Evolutionary conservation across 176 grass and related monocot genomes (phyloP), one percentile per base, ranked within the genome.

Genomic region (Echinochloa phyllopogon): DNA sequence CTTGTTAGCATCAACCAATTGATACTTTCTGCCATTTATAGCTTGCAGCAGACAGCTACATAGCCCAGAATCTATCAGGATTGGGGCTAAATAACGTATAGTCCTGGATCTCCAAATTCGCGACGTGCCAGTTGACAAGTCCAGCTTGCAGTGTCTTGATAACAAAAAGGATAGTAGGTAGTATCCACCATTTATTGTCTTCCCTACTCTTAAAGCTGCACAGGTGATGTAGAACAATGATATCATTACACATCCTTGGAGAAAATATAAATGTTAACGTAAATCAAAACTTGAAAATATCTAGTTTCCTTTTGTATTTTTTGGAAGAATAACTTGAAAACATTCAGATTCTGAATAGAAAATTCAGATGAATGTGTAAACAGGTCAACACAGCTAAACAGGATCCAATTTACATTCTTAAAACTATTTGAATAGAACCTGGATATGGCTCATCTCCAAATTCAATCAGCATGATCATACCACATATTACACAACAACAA

Each of bases 11-110:
- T 48, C 37, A 82, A 56, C 24, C 33, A 62, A 47, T 55, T 44
- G 9, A 77, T 27, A 73, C 4, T 72, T 82, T 79, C 77, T n/a
- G 58, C 65, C 45, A 56, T 33, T 65, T 9, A 77, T 33, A 47
- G 48, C 24, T 44, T 74, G 66, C 12, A 37, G 16, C 43, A 16
- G 0, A 49, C 1, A 3, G 37, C 58, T 90, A 96, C 89, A 96
- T 96, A 44, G 93, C 68, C 96, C 96, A 98, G 75, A 98, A 98
- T 91, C 91, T 98, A 45, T 98, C 96, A 3, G 91, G 89, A 45
- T 98, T 86, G 29, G 74, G 64, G 77, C 91, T 98, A 84, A 91
- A 98, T 37, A 98, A 85, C 17, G 89, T 86, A 63, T 87, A 65
- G 33, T 98, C 96, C 75, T 95, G 91, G 55, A 96, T 94, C 83